Evolutionary conservation across 106 monocot species (phyloP), one percentile per base, ranked within the genome.

Genomic region (Allium cepa): DNA sequence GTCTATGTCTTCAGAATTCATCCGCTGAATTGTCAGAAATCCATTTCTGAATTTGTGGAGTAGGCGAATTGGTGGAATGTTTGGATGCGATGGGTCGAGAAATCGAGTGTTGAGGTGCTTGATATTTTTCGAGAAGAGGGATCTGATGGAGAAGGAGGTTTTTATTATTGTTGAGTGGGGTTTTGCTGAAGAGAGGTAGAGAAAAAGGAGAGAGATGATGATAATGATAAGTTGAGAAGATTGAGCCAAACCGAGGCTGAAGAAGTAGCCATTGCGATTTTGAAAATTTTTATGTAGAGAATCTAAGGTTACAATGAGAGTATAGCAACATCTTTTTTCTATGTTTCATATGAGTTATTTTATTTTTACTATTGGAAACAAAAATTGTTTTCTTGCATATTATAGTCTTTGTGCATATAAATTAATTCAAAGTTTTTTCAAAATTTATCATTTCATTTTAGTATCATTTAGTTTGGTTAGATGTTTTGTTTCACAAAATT

Each of bases 1-100:
- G 46, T 75, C 86, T 14, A 87, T 11, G 53, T 92, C 88, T 2
- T 69, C 53, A 53, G 64, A 63, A 2, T 26, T 58, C 84, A 96
- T 88, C 13, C 77, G 78, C 9, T 84, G 75, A 72, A 97, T 73
- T 14, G 62, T 67, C 45, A 94, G 72, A 15, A 50, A 74, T 14
- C 88, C 94, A 63, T 68, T 56, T 16, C 63, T 56, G 69, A 84
- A 66, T 1, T 72, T 46, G 49, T 69, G 68, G 46, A 16, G 50
- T 63, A 47, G 70, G 28, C 26, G 76, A 82, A 92, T 7, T 60
- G 17, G 10, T 60, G 11, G 48, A 92, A 79, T 55, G 70, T 27
- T 11, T 66, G 75, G 68, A 81, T 77, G 53, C 67, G 71, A 17
- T 49, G 27, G 71, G 61, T 70, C 76, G 53, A 88, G 79, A 58